A percentile compares a stretch with the other conserved stretches of the same genome.
These are phyloP conservation scores for Moricandia arvensis DNA, from an alignment of 345 rosid species.

Conservation along the genomic window DNA sequence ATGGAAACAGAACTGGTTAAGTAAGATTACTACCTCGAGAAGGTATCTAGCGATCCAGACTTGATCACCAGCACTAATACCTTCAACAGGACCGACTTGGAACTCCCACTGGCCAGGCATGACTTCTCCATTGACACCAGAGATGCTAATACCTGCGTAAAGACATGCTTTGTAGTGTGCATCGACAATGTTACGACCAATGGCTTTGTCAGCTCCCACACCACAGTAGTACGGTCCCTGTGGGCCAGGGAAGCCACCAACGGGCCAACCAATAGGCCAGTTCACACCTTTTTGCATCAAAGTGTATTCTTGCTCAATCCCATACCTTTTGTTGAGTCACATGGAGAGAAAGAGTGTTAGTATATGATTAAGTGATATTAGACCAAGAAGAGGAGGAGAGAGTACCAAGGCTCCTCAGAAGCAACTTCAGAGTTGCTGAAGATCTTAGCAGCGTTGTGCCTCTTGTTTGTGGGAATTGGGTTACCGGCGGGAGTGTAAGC, in stretches of 20 bases:
- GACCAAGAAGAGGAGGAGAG: not conserved
- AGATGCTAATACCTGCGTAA: slow-evolving; percentile 72
- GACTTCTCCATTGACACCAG: slow-evolving; percentile 75
- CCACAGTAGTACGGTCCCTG: slow-evolving; percentile 94
- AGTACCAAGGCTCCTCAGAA: slow-evolving; percentile 76
- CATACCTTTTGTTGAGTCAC: slow-evolving; percentile 50
- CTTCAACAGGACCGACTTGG: slow-evolving; percentile 94
- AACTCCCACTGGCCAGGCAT: slow-evolving; percentile 99
- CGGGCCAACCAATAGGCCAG: slow-evolving; percentile 94
- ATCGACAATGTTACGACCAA: slow-evolving; percentile 86
- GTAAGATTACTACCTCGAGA: slow-evolving; percentile 57
- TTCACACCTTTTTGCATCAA: slow-evolving; percentile 68
- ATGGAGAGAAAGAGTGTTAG: not conserved
- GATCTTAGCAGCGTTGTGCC: slow-evolving; percentile 72
- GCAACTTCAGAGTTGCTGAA: slow-evolving; percentile 63
- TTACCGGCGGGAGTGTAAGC: slow-evolving; percentile 88
- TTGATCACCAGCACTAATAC: slow-evolving; percentile 81
- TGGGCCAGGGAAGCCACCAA: slow-evolving; percentile 90
- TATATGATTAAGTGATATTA: not conserved
- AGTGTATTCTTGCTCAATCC: slow-evolving; percentile 89
- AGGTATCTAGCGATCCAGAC: slow-evolving; percentile 91
- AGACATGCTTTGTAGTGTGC: slow-evolving; percentile 92
- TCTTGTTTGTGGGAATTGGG: slow-evolving; percentile 84
- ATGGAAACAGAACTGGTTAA: not conserved
- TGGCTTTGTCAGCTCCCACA: slow-evolving; percentile 77